These are phyloP conservation scores for Fusarium newnesense DNA, from an alignment of 2,329 filamentous ascomycete species.

Conservation along the genomic window DNA sequence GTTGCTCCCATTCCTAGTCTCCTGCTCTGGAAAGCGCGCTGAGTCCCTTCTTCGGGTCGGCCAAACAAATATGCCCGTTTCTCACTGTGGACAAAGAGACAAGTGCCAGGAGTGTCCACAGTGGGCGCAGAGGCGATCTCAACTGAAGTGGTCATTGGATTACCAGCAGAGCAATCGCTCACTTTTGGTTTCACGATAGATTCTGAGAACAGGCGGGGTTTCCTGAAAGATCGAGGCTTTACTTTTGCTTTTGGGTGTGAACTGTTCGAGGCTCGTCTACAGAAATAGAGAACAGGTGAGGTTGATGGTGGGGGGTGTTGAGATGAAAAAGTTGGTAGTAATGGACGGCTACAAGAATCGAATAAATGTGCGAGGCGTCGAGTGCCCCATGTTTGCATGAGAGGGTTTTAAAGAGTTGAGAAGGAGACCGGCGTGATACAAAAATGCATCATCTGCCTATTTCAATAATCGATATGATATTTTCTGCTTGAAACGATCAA, in stretches of 20 bases:
- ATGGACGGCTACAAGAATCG: constrained; percentile 18
- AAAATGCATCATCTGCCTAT: neutral
- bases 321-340: neutral
- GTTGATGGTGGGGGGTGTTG: neutral
- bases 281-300: neutral
- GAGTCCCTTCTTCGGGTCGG: constrained; percentile 83
- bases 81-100: constrained; percentile 82
- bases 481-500: neutral
- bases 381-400: constrained; percentile 47
- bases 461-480: constrained; percentile 3
- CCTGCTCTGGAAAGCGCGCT: constrained; percentile 78
- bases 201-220: neutral
- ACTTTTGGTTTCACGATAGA: neutral
- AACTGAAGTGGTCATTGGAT: constrained; percentile 75
- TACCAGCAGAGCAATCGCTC: neutral
- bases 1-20: constrained; percentile 73
- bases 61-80: constrained; percentile 88
- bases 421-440: neutral
- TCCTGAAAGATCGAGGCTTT: neutral
- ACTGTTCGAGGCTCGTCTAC: constrained; percentile 9
- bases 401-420: neutral
- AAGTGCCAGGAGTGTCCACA: constrained; percentile 85
- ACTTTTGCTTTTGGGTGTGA: neutral
- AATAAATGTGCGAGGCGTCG: constrained; percentile 33
- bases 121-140: constrained; percentile 86